A percentile compares a stretch with the other conserved stretches of the same genome.
phyloP scores from a whole-genome alignment of 108 stramenopile species.

The Licmophora abbreviata region DNA sequence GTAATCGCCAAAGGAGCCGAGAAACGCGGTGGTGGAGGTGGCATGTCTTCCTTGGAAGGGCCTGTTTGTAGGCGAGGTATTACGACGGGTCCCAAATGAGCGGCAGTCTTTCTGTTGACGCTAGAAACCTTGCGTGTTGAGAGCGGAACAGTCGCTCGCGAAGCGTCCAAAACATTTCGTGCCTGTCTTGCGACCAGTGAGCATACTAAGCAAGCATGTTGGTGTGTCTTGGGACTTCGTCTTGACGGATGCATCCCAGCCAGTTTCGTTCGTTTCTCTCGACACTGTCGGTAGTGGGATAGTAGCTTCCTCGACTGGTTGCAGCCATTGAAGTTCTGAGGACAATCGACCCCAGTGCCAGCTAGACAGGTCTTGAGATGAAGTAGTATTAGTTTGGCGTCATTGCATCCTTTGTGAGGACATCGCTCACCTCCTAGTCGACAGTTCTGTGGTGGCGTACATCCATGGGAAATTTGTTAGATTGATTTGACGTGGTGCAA shows the following conservation, averaged over 20 bases:
- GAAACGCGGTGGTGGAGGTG: too few species aligned
- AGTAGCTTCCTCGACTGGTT: slow-evolving; percentile 72
- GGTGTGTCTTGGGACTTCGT: slow-evolving; percentile 1
- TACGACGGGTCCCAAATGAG: too few species aligned
- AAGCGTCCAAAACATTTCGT: too few species aligned
- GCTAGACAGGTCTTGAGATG: slow-evolving; percentile 62
- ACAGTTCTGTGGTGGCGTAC: slow-evolving; percentile 60
- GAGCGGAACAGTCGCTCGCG: too few species aligned
- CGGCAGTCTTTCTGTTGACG: too few species aligned
- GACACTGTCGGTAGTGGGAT: slow-evolving; percentile 67
- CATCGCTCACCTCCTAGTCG: slow-evolving; percentile 35
- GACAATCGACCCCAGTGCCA: slow-evolving; percentile 34
- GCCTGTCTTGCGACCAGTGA: slow-evolving; percentile 51
- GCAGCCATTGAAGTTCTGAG: slow-evolving; percentile 57
- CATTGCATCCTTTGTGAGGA: slow-evolving; percentile 53
- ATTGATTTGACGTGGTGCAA: slow-evolving; percentile 9
- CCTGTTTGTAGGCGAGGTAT: too few species aligned
- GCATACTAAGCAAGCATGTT: slow-evolving; percentile 51
- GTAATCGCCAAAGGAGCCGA: too few species aligned
- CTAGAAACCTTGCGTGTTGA: too few species aligned
- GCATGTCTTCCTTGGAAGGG: too few species aligned
- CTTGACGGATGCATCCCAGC: slow-evolving; percentile 1
- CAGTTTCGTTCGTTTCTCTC: slow-evolving; percentile 31
- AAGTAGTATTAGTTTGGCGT: slow-evolving; percentile 60
- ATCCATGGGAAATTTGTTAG: neutral